phyloP scores from a whole-genome alignment of 352 stramenopile species.

The Pythium phragmitis region DNA sequence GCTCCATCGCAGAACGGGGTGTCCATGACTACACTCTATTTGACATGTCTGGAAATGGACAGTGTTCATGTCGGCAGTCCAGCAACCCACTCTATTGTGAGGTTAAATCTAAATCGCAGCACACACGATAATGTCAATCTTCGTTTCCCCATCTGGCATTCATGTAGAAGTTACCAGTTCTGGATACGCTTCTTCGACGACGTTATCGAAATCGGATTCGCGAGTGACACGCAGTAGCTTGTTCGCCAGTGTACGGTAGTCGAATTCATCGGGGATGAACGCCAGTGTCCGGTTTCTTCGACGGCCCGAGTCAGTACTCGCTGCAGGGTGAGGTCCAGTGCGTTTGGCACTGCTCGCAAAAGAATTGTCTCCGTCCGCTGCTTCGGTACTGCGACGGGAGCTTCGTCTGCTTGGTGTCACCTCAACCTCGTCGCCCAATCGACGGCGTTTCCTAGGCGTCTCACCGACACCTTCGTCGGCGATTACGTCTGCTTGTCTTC shows the following conservation, averaged over 20 bases:
- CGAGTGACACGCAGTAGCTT: conserved; percentile 13
- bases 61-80: background rate
- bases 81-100: background rate
- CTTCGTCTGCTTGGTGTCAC: conserved; percentile 23
- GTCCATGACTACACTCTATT: conserved; percentile 5
- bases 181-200: conserved; percentile 22
- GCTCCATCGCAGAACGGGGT: background rate
- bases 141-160: background rate
- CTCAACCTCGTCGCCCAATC: conserved; percentile 11
- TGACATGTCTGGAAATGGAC: background rate
- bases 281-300: conserved; percentile 15
- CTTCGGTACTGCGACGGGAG: conserved; percentile 9
- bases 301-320: background rate
- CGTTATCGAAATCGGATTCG: conserved; percentile 23
- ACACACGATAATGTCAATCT: background rate
- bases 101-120: background rate
- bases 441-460: conserved; percentile 24
- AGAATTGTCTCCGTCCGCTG: background rate
- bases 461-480: background rate
- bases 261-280: conserved; percentile 14
- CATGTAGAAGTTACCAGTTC: conserved; percentile 21
- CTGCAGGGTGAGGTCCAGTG: conserved; percentile 3
- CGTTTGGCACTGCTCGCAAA: conserved; percentile 2
- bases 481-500: conserved; percentile 8
- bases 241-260: conserved; percentile 2